Base-by-base conservation (phyloP, 495 filamentous ascomycete genomes). In the Usnea hakonensis region DNA sequence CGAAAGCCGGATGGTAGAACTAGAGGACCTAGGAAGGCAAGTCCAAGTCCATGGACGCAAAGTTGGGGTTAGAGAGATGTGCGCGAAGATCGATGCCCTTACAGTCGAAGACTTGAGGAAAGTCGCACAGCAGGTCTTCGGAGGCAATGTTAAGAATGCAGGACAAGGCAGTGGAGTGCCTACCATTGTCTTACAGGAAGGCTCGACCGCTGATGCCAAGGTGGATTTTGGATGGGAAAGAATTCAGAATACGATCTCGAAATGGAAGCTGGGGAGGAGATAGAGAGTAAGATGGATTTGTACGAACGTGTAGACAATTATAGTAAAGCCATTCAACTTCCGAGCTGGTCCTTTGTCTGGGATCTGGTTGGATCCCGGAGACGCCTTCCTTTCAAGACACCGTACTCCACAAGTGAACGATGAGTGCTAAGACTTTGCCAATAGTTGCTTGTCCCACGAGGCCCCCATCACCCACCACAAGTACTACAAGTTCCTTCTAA, bases 21-120 rank as follows among this genome's bases (percentile, higher is more conserved):
- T 99, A n/a, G 94, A 99, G 77, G 94, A 99, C 74, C 80, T 99
- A 8, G 94, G 95, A 41, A 80, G 94, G 62, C 94, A 97, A 74
- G 90, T 99, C 11, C 95, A 97, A 74, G 90, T 96, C 16, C 90
- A 97, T 71, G 93, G 91, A 13, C 81, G 86, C 56, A 96, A 97
- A 75, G 83, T 97, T 44, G 85, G 91, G 0, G 90, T 96, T 9
- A 83, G 81, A 64, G 93, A 97, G 76, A 99, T 97, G 95, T 95
- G 92, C 69, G 73, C 75, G 43, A 83, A 87, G 65, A 99, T 99
- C 63, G 87, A 96, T 65, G 77, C 77, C 5, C 71, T 99, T 70
- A 96, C 86, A 1, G 81, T 95, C 0, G 66, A 86, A 57, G 94
- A 99, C 71, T 76, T 99, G 55, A 81, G 88, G 53, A 81, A 90